phyloP scores from a whole-genome alignment of 768 basidiomycete genomes.

The Tephrocybe sp. region DNA sequence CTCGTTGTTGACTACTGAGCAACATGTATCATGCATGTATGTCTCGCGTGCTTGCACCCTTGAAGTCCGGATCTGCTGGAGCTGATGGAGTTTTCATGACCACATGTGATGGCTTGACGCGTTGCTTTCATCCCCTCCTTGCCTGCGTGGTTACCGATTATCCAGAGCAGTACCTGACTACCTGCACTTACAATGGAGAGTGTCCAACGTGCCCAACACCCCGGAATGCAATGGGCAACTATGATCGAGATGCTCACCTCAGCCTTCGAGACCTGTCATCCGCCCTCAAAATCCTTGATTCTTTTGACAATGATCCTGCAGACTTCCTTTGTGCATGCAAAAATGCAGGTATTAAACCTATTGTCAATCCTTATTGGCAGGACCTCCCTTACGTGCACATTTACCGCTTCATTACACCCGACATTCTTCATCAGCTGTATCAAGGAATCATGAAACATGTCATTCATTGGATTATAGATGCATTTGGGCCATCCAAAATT shows the following conservation, averaged over 20 bases:
- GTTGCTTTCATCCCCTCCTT: conserved; percentile 35
- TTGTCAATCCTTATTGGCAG: conserved; percentile 9
- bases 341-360: conserved; percentile 22
- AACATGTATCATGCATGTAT: conserved; percentile 39
- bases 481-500: conserved; percentile 27
- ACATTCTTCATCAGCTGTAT: conserved; percentile 7
- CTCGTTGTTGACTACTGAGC: conserved; percentile 20
- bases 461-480: not conserved
- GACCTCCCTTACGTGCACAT: conserved; percentile 3
- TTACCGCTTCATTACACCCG: conserved; percentile 3
- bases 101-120: conserved; percentile 31
- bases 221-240: conserved; percentile 17
- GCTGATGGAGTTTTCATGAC: conserved; percentile 20
- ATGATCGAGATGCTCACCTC: not conserved
- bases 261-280: conserved; percentile 24
- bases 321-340: not conserved
- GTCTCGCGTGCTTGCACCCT: conserved; percentile 23
- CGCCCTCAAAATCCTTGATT: conserved; percentile 1
- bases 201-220: conserved; percentile 25
- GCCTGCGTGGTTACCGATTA: conserved; percentile 38
- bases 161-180: conserved; percentile 41
- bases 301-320: not conserved
- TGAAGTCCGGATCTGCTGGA: conserved; percentile 24
- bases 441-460: conserved; percentile 9
- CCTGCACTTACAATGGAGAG: conserved; percentile 21